phyloP scores from a whole-genome alignment of 495 filamentous ascomycete genomes.

The Achaetomiella virescens region DNA sequence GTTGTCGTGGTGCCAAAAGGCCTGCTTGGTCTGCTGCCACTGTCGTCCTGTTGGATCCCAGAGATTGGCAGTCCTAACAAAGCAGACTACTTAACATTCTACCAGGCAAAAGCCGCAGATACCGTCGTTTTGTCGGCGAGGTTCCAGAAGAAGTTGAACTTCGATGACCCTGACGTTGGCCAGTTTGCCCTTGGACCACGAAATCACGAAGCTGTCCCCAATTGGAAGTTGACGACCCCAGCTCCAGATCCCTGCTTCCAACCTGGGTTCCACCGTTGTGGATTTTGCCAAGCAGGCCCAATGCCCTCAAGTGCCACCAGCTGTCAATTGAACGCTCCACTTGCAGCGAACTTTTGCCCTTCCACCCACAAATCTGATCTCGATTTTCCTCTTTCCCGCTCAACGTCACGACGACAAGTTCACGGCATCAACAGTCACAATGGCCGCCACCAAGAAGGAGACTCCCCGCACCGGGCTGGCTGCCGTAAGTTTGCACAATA shows the following conservation, averaged over 20 bases:
- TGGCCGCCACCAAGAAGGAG: conserved; percentile 20
- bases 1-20: background rate
- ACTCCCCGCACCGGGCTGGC: conserved; percentile 19
- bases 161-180: background rate
- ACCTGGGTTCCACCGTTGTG: background rate
- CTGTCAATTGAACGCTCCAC: background rate
- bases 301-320: background rate
- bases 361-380: conserved; percentile 13
- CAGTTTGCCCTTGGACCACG: background rate
- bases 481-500: conserved; percentile 10
- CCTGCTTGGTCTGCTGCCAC: background rate
- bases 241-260: background rate
- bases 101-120: too few relatives aligned
- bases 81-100: too few relatives aligned
- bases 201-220: conserved; percentile 10
- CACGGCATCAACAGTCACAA: conserved; percentile 20
- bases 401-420: conserved; percentile 21
- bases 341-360: conserved; percentile 18
- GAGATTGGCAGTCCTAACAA: too few relatives aligned
- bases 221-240: conserved; percentile 13
- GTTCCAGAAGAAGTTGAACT: background rate
- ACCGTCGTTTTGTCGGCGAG: too few relatives aligned
- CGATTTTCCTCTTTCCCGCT: conserved; percentile 5
- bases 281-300: background rate
- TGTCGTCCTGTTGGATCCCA: too few relatives aligned